Evolutionary conservation across 1,284 basidiomycete genomes (phyloP), one percentile per base, ranked within the genome.

Genomic region (Ustilago crameri): DNA sequence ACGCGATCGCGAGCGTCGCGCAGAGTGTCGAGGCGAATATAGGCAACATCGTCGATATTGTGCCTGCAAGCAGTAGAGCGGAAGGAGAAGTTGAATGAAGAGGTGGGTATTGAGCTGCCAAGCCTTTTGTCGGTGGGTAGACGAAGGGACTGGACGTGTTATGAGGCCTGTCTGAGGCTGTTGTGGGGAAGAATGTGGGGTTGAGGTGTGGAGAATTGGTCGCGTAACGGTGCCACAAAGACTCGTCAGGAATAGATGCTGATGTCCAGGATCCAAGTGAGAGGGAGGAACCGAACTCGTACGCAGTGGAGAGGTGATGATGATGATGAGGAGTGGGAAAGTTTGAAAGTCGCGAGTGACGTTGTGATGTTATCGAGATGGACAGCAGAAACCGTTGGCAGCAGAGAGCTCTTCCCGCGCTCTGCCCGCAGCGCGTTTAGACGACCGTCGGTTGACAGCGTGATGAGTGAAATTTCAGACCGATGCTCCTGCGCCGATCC

Each of bases 1-100:
- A 48, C 0, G 49, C 37, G 32, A 63, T 27, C 14, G 54, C 47
- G 5, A 62, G 49, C 34, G 38, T 48, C 27, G 41, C n/a, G 24
- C 47, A 51, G 48, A 62, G 32, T 7, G 52, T 24, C 8, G 49
- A 45, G 22, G 38, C 26, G 40, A 48, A 37, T 30, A 48, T 35
- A 30, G 20, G 17, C 41, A 42, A 42, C 17, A 42, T 42, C 7
- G 41, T 42, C 15, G 41, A 18, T 18, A 15, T 42, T 40, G 38
- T 9, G 9, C 32, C 32, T 8, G 32, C 32, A 34, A 34, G 32
- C 15, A 34, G 32, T 8, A 17, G 9, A 14, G n/a, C 15, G 35
- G 17, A 5, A 37, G 7, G 35, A 42, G 7, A 18, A 23, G 41
- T 22, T 22, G 41, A 37, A 37, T 8, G 15, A 14, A 15, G 9